phyloP scores from a whole-genome alignment of 371 early-diverging fungal species.

The Mucor irregularis region DNA sequence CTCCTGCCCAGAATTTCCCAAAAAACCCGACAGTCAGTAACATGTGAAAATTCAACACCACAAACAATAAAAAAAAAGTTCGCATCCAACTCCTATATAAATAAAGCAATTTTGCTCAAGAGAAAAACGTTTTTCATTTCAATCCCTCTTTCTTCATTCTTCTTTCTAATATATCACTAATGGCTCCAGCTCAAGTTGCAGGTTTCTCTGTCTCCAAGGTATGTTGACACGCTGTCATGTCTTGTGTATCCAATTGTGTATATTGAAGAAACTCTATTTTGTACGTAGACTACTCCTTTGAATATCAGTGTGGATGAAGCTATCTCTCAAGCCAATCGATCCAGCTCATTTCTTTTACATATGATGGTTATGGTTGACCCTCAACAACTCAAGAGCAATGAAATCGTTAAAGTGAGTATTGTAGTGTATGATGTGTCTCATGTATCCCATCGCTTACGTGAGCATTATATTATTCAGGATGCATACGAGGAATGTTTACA shows the following conservation, averaged over 20 bases:
- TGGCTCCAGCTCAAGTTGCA: conserved; percentile 22
- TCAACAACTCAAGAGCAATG: conserved; percentile 34
- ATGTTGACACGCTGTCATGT: background rate
- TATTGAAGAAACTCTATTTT: background rate
- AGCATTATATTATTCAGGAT: conserved; percentile 21
- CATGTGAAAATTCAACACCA: no score
- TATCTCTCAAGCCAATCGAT: conserved; percentile 23
- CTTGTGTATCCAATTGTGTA: background rate
- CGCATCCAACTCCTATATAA: no score
- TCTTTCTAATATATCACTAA: background rate
- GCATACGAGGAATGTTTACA: conserved; percentile 40
- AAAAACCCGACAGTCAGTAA: no score
- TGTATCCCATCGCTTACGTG: no score
- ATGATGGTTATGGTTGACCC: conserved; percentile 39
- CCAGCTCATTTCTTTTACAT: conserved; percentile 32
- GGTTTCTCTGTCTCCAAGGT: conserved; percentile 27
- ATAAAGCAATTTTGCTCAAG: no score
- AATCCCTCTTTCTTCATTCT: background rate
- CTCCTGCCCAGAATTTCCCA: no score
- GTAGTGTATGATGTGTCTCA: no score
- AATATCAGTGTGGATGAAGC: conserved; percentile 37
- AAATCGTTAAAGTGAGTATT: conserved; percentile 35
- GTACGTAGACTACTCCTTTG: conserved; percentile 25
- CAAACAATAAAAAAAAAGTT: no score
- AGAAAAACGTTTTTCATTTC: background rate